Base-by-base conservation (phyloP, 2,329 filamentous ascomycete species). In the Gnomoniopsis smithogilvyi region DNA sequence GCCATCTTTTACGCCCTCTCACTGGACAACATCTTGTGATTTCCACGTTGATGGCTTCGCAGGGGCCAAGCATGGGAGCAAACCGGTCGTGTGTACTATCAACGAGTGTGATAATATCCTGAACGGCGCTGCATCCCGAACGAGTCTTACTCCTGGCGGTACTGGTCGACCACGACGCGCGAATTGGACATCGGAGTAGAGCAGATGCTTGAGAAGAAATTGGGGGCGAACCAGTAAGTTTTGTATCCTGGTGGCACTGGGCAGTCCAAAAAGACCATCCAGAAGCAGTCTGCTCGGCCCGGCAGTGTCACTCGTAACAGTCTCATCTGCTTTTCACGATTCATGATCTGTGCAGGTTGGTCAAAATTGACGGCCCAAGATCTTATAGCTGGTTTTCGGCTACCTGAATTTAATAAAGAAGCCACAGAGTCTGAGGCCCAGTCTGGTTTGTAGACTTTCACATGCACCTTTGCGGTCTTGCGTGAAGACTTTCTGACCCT, bases 251-350 rank as follows among this genome's bases (percentile, higher is more conserved):
- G 69, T 3, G 70, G 70, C 1, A 65, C 61, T 0, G 71, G 70
- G 45, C 70, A 73, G 54, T 73, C 66, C 12, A 73, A 59, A 1
- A 67, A 67, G 3, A 71, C 71, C 34, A 30, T 30, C 8, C 69
- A 63, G 49, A 65, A 73, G 21, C 64, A 24, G 30, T 56, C 61
- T 7, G 60, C 54, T 3, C 36, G 24, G n/a, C 60, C 60, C 3
- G 58, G 45, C 6, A 55, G 45, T 22, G 24, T 61, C 3, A 62
- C 64, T 6, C 70, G 61, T 26, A 61, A 64, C 8, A 70, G 57
- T 19, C 69, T 62, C 6, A 70, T 67, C 10, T 63, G 65, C 3
- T 70, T 62, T 0, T 67, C 68, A 11, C 67, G 64, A 33, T 70
- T 70, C 3, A 68, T 64, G 56, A 70, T 65, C 19, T 60, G 46